These are phyloP conservation scores for Diaporthe citrichinensis DNA, from an alignment of 2,329 filamentous ascomycete species.

Conservation along the genomic window DNA sequence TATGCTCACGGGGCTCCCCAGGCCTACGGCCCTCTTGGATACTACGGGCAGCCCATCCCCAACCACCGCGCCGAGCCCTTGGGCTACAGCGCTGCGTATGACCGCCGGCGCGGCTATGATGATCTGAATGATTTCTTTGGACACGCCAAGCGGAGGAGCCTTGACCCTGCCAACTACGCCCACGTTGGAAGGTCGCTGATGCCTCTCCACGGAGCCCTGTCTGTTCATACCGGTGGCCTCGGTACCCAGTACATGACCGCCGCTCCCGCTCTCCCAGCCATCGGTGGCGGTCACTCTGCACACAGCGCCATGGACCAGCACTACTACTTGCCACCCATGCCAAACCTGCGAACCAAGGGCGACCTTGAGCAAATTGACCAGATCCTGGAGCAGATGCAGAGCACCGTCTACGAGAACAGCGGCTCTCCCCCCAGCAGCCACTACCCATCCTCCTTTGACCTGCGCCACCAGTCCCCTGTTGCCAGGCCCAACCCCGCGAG, in stretches of 20 bases:
- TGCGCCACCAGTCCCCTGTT: constrained; percentile 62
- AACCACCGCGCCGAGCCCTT: constrained; percentile 73
- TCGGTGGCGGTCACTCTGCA: constrained; percentile 66
- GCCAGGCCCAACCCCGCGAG: constrained; percentile 46
- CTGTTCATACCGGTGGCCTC: constrained; percentile 68
- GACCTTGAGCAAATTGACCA: constrained; percentile 95
- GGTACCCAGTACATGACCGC: constrained; percentile 69
- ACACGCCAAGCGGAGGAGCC: constrained; percentile 89
- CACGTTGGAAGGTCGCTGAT: constrained; percentile 92
- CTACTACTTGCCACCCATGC: constrained; percentile 90
- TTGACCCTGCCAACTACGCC: constrained; percentile 90
- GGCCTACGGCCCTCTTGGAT: constrained; percentile 71
- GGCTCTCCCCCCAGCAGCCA: constrained; percentile 85
- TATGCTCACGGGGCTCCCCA: constrained; percentile 70
- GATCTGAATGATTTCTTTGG: constrained; percentile 95
- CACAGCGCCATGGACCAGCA: constrained; percentile 78
- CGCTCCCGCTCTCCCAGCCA: constrained; percentile 64
- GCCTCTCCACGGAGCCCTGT: constrained; percentile 81
- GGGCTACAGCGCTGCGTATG: constrained; percentile 72
- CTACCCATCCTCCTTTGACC: constrained; percentile 75
- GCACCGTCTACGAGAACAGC: constrained; percentile 94
- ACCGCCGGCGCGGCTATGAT: constrained; percentile 89
- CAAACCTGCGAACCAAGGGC: constrained; percentile 90
- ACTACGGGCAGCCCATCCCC: constrained; percentile 76
- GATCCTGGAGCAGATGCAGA: constrained; percentile 95